phyloP scores from a whole-genome alignment of 257 asterid species.

The Rubia yunnanensis region DNA sequence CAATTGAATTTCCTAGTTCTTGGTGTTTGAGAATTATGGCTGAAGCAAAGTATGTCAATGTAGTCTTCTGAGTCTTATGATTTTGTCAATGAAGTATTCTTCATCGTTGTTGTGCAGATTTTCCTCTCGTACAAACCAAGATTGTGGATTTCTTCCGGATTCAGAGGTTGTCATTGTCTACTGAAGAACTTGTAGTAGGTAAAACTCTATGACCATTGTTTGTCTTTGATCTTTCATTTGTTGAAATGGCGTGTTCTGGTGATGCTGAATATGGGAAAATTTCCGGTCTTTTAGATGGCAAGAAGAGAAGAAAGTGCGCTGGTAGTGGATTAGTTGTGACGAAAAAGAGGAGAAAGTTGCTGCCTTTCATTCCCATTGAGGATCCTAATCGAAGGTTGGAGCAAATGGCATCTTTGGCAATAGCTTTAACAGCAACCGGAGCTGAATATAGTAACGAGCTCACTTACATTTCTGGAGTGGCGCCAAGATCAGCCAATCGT shows the following conservation, averaged over 20 bases:
- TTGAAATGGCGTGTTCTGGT: background rate
- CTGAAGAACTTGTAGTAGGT: constrained; percentile 39
- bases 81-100: too few species aligned
- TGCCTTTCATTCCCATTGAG: constrained; percentile 62
- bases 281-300: constrained; percentile 32
- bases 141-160: constrained; percentile 82
- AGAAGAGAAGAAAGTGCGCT: constrained; percentile 47
- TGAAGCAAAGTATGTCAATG: background rate
- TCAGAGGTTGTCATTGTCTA: constrained; percentile 36
- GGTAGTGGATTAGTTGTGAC: constrained; percentile 28
- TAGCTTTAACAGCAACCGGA: constrained; percentile 61
- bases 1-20: too few species aligned
- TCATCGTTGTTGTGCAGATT: constrained; percentile 39
- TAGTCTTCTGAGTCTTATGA: background rate
- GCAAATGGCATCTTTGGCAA: constrained; percentile 91
- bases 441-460: constrained; percentile 70
- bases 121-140: constrained; percentile 74
- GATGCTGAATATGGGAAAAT: background rate
- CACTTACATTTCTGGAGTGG: constrained; percentile 63
- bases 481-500: constrained; percentile 65
- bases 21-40: background rate
- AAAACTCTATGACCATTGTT: background rate
- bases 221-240: background rate
- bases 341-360: constrained; percentile 62
- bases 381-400: constrained; percentile 57